Evolutionary conservation across 192 early-diverging fungal genomes (phyloP).

Genomic region (Allomyces javanicus): DNA sequence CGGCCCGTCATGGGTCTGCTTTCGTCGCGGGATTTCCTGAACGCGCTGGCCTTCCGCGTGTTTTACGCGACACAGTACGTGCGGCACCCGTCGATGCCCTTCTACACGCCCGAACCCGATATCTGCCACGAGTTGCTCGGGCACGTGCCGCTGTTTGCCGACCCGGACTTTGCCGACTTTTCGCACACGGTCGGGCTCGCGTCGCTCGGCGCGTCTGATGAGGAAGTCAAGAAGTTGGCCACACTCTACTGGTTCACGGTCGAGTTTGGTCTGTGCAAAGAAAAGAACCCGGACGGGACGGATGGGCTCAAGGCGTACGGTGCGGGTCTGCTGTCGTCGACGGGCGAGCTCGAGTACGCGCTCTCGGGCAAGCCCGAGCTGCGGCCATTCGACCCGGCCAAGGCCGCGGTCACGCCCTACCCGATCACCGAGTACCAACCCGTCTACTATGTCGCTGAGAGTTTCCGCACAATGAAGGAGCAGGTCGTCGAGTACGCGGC

Average conservation of each 20-base stretch:
- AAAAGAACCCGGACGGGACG: constrained; percentile 16
- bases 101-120: constrained; percentile 73
- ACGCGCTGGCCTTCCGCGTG: constrained; percentile 88
- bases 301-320: constrained; percentile 65
- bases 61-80: constrained; percentile 97
- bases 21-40: constrained; percentile 82
- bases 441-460: constrained; percentile 83
- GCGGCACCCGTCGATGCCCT: constrained; percentile 72
- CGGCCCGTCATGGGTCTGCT: constrained; percentile 88
- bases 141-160: constrained; percentile 61
- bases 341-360: constrained; percentile 86
- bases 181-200: constrained; percentile 87
- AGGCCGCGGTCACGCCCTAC: constrained; percentile 49
- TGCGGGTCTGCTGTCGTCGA: constrained; percentile 77
- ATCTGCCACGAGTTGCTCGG: constrained; percentile 91
- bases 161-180: constrained; percentile 82
- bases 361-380: constrained; percentile 59
- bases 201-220: constrained; percentile 75
- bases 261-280: constrained; percentile 76
- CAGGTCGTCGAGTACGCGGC: constrained; percentile 70
- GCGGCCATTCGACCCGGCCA: constrained; percentile 65
- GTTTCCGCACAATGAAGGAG: constrained; percentile 79
- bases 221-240: constrained; percentile 72
- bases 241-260: constrained; percentile 59
- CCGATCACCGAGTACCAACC: constrained; percentile 89